Evolutionary conservation across 2,329 filamentous ascomycete species (phyloP).

Genomic region (Didymosphaeria variabile): DNA sequence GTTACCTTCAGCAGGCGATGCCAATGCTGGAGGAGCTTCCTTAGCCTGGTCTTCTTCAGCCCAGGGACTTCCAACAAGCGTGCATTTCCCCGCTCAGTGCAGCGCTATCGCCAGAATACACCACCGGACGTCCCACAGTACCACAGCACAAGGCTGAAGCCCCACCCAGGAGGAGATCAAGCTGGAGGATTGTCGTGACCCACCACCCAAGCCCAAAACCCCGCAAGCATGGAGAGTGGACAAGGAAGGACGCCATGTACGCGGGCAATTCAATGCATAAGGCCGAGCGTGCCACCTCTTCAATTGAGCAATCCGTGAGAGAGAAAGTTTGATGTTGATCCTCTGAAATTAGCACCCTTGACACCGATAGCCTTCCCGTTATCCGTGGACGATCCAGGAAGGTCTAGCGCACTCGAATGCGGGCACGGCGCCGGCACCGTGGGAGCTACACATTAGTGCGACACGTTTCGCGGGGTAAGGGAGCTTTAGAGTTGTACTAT

Average conservation of each 20-base stretch:
- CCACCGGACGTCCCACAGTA: neutral
- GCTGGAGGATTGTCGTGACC: neutral
- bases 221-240: neutral
- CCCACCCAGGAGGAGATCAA: neutral
- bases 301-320: neutral
- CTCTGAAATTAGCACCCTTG: neutral
- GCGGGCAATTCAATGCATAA: neutral
- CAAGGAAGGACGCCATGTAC: neutral
- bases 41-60: neutral
- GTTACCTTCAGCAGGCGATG: neutral
- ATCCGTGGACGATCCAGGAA: constrained; percentile 5
- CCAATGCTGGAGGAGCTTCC: too few species aligned
- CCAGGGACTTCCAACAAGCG: neutral
- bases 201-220: neutral
- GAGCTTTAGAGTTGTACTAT: neutral
- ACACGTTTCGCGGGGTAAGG: constrained; percentile 13
- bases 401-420: constrained; percentile 18
- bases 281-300: neutral
- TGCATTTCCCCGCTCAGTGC: neutral
- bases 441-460: constrained; percentile 7
- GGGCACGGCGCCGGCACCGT: neutral
- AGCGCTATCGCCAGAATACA: neutral
- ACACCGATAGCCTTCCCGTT: constrained; percentile 3
- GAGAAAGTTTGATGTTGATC: neutral
- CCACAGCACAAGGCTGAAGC: neutral